Conservation (phyloP, 306 rosid genomes). For the Canavalia gladiata region DNA sequence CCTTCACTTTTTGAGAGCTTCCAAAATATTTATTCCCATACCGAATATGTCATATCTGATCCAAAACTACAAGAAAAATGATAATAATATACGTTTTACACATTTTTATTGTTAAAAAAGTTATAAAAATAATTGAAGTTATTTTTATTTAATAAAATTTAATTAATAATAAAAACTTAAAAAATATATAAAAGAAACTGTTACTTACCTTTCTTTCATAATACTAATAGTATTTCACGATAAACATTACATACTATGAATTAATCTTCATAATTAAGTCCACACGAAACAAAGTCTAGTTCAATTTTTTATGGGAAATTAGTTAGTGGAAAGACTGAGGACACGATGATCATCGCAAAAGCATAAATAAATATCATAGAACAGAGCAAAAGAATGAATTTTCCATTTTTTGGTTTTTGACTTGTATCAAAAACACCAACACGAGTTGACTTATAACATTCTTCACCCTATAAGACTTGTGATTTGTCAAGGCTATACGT, state of each 20-base stretch:
- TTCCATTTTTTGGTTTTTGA: neutral
- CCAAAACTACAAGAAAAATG: neutral
- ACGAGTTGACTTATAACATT: conserved; percentile 36
- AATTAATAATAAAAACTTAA: neutral
- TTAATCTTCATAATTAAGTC: neutral
- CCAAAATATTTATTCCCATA: neutral
- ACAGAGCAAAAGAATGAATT: conserved; percentile 8
- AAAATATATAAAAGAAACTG: neutral
- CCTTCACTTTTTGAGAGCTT: neutral
- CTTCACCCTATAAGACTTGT: conserved; percentile 46
- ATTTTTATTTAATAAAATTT: neutral
- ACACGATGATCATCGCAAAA: neutral
- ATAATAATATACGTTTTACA: neutral
- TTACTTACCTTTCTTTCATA: neutral
- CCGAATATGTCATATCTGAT: neutral
- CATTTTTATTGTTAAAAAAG: neutral
- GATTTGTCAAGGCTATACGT: conserved; percentile 50
- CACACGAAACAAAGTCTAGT: neutral
- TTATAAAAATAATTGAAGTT: no score
- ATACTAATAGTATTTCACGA: neutral
- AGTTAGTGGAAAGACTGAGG: neutral
- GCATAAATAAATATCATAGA: neutral
- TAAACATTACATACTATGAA: neutral
- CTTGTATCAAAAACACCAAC: conserved; percentile 15
- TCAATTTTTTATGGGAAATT: neutral